phyloP scores from a whole-genome alignment of 176 grass and related monocot species.

The Lolium rigidum region DNA sequence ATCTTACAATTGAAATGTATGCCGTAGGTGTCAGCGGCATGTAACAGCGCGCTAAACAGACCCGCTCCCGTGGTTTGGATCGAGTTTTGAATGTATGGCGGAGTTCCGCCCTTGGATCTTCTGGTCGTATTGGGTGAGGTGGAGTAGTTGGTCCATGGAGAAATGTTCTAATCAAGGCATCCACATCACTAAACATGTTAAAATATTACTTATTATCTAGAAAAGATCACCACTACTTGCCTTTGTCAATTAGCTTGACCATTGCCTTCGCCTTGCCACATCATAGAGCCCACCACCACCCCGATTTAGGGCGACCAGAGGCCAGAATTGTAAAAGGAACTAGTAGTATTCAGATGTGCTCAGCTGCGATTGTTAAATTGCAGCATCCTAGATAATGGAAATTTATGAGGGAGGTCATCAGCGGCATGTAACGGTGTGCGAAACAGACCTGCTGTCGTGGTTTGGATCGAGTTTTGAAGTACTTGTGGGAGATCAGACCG shows the following conservation, averaged over 20 bases:
- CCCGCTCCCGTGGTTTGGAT: not conserved
- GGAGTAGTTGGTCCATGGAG: not conserved
- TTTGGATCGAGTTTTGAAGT: conserved; percentile 21
- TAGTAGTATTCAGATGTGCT: not conserved
- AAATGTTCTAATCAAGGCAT: not conserved
- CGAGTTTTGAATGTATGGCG: not conserved
- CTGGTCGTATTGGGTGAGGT: not conserved
- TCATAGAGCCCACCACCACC: too few relatives aligned
- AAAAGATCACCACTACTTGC: too few relatives aligned
- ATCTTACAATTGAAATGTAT: not conserved
- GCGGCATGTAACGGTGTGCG: not conserved
- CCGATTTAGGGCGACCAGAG: too few relatives aligned
- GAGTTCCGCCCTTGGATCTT: not conserved
- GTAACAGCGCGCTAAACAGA: not conserved
- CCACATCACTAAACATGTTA: too few relatives aligned
- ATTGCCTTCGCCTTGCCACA: too few relatives aligned
- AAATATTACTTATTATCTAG: too few relatives aligned
- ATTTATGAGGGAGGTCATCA: not conserved
- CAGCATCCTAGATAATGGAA: conserved; percentile 1
- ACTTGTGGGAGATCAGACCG: not conserved
- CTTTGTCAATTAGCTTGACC: too few relatives aligned
- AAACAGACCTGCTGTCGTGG: not conserved
- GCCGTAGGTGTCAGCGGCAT: not conserved
- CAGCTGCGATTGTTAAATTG: conserved; percentile 14
- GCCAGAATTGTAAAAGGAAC: not conserved